Evolutionary conservation across 331 rosid genomes (phyloP).

Genomic region (Prunus yedoensis): DNA sequence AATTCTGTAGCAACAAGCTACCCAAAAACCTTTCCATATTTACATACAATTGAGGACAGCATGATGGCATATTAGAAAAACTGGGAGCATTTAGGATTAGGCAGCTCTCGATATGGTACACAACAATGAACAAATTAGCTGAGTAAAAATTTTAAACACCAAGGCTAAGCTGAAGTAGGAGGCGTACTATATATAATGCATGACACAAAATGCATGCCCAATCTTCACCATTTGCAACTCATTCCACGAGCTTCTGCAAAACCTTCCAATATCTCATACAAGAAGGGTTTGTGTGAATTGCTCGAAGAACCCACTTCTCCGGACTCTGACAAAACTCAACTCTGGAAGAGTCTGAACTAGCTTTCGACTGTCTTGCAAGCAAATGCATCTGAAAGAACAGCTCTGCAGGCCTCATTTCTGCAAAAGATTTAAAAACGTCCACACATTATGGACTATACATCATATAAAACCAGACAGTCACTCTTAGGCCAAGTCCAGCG

Average conservation of each 20-base stretch:
- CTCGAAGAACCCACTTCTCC: conserved; percentile 74
- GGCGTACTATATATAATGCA: neutral
- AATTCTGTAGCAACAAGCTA: neutral
- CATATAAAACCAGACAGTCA: neutral
- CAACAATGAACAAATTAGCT: neutral
- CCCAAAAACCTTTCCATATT: neutral
- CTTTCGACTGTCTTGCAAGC: conserved; percentile 55
- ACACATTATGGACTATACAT: neutral
- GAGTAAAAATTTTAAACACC: neutral
- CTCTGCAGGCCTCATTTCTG: conserved; percentile 85
- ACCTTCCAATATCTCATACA: conserved; percentile 83
- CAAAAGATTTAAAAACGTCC: neutral
- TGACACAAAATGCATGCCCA: neutral
- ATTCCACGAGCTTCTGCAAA: conserved; percentile 47
- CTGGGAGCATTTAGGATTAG: neutral
- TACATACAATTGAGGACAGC: neutral
- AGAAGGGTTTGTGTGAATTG: conserved; percentile 79
- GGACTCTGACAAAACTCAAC: conserved; percentile 56
- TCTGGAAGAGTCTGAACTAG: conserved; percentile 28
- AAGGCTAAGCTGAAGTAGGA: neutral
- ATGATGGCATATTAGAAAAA: neutral
- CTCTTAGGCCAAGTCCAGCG: neutral
- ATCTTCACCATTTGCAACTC: conserved; percentile 3
- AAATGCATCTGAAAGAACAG: conserved; percentile 89
- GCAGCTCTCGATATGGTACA: neutral